Evolutionary conservation across 352 stramenopile species (phyloP).

Genomic region (Globisporangium radiosum): DNA sequence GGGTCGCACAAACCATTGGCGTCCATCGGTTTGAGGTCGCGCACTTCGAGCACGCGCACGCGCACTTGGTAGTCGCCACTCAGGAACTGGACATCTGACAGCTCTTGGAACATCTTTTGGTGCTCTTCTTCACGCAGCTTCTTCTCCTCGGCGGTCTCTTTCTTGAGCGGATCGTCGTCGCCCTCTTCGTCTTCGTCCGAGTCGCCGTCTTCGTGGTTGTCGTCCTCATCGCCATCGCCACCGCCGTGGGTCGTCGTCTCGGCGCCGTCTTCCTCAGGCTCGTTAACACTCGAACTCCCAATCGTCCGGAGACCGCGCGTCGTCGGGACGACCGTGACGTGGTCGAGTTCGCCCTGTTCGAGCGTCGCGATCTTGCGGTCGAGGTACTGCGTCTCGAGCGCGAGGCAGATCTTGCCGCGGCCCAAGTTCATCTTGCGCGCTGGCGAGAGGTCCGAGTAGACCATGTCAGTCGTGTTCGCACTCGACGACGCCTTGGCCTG

Average conservation of each 20-base stretch:
- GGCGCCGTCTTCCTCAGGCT: constrained; percentile 10
- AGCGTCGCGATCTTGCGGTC: constrained; percentile 44
- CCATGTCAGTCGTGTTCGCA: constrained; percentile 10
- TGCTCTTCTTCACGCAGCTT: constrained; percentile 66
- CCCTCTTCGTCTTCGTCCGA: constrained; percentile 29
- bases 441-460: constrained; percentile 39
- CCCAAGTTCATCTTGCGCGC: constrained; percentile 41
- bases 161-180: constrained; percentile 23
- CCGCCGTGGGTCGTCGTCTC: constrained; percentile 6
- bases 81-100: constrained; percentile 68
- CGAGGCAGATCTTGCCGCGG: constrained; percentile 54
- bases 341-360: constrained; percentile 67
- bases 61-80: constrained; percentile 83
- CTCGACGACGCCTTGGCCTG: constrained; percentile 21
- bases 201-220: constrained; percentile 24
- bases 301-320: constrained; percentile 25
- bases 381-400: constrained; percentile 52
- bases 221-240: constrained; percentile 16
- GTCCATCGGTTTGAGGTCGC: constrained; percentile 87
- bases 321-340: constrained; percentile 46
- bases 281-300: constrained; percentile 9
- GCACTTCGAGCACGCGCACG: constrained; percentile 87
- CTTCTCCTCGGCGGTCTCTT: constrained; percentile 47
- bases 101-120: constrained; percentile 64
- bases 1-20: constrained; percentile 83